Conservation (phyloP, 768 basidiomycete species). For the Tylopilus vinaceipallidus region DNA sequence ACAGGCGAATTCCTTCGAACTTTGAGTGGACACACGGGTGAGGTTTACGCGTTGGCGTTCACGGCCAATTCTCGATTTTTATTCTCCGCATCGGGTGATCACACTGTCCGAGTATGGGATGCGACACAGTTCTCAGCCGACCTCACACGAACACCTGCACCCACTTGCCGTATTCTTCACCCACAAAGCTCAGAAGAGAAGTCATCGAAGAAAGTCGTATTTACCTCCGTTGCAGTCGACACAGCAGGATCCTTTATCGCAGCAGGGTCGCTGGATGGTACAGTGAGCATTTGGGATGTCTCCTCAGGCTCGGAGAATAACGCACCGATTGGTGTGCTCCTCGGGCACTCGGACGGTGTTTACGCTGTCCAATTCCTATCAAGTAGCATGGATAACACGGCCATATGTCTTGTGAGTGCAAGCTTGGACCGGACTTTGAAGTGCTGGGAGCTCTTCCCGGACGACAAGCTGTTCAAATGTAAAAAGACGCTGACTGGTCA, state of each 20-base stretch:
- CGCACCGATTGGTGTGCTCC: constrained; percentile 21
- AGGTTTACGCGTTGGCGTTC: constrained; percentile 38
- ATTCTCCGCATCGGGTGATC: constrained; percentile 38
- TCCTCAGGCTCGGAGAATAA: constrained; percentile 33
- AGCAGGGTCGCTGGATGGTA: constrained; percentile 51
- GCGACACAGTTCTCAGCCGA: constrained; percentile 24
- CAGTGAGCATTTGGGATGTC: constrained; percentile 52
- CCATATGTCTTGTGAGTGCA: constrained; percentile 29
- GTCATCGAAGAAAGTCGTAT: constrained; percentile 23
- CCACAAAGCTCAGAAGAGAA: constrained; percentile 15
- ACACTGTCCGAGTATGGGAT: constrained; percentile 36
- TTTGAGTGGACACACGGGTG: constrained; percentile 33
- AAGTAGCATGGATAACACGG: constrained; percentile 20
- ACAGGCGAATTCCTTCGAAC: constrained; percentile 28
- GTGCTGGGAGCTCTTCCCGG: constrained; percentile 43
- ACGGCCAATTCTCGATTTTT: constrained; percentile 33
- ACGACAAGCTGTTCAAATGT: constrained; percentile 27
- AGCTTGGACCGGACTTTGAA: constrained; percentile 35
- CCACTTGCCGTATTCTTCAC: constrained; percentile 19
- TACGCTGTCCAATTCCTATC: constrained; percentile 33
- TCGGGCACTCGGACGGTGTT: constrained; percentile 31
- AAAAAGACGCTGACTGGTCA: constrained; percentile 33
- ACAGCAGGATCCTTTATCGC: constrained; percentile 42
- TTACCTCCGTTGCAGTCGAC: constrained; percentile 32
- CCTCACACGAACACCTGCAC: constrained; percentile 18